Base-by-base conservation (phyloP, 108 stramenopile species). In the Parmales sp. region DNA sequence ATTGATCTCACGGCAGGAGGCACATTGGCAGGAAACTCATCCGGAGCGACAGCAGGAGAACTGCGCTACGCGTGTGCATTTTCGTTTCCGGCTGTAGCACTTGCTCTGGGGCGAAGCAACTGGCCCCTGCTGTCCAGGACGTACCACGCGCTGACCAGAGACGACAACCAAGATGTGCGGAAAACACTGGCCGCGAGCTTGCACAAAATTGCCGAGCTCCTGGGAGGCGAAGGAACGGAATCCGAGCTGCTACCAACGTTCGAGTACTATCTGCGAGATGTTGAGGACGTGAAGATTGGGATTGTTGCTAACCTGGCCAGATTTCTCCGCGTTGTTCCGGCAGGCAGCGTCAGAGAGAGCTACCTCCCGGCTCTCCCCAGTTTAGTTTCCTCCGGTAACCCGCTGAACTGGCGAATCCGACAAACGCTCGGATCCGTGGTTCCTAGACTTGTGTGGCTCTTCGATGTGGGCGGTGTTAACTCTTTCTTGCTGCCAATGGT, bases 21-120 rank as follows among this genome's bases (percentile, higher is more conserved):
- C n/a, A n/a, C n/a, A n/a, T n/a, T n/a, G n/a, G n/a, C n/a, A n/a
- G n/a, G n/a, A n/a, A n/a, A n/a, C n/a, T n/a, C n/a, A n/a, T n/a
- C n/a, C n/a, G 54, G 13, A 28, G 13, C 54, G 3, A 60, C 54
- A 31, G 95, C 93, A 60, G 93, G 89, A 25, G 95, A 98, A 75
- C 88, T 97, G 83, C 69, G 90, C 43, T 87, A 91, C 7, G 93
- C 90, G 49, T 99, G 98, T 51, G 98, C 98, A 0, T 99, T 94
- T 69, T 86, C 78, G 51, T 92, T 94, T 49, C 98, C 98, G n/a
- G 98, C 95, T 11, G 94, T 99, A 7, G 86, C 90, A 5, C 72
- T 93, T 13, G 78, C 93, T 45, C 75, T 96, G 67, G 94, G 95
- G 3, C 71, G 76, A 20, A 74, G 78, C 45, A 79, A 87, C 64